Evolutionary conservation across 495 filamentous ascomycete genomes (phyloP).

Genomic region (Glutinoglossum americanum): DNA sequence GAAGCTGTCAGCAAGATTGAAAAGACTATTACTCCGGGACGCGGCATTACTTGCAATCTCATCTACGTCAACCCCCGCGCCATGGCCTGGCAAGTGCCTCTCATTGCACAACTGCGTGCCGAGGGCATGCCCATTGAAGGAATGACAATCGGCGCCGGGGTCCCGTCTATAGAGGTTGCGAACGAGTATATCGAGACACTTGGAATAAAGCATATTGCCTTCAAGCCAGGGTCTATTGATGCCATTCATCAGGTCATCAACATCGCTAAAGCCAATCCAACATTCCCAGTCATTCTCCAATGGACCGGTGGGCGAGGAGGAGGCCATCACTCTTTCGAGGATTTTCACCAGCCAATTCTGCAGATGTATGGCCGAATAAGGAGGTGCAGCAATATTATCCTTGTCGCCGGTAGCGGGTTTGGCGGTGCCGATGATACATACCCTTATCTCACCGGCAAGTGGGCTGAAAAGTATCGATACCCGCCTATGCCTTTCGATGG

Average conservation of each 20-base stretch:
- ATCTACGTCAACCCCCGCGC: constrained; percentile 94
- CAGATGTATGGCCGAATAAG: constrained; percentile 75
- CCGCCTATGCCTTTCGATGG: constrained; percentile 91
- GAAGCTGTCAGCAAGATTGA: constrained; percentile 80
- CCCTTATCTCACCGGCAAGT: constrained; percentile 73
- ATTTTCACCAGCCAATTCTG: constrained; percentile 86
- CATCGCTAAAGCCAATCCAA: constrained; percentile 76
- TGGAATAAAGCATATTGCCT: constrained; percentile 83
- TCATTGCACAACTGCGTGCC: constrained; percentile 62
- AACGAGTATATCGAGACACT: constrained; percentile 86
- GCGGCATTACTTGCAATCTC: constrained; percentile 81
- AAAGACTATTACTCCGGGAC: constrained; percentile 64
- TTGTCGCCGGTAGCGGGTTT: constrained; percentile 82
- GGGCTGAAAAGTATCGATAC: constrained; percentile 70
- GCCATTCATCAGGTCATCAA: constrained; percentile 81
- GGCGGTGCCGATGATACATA: constrained; percentile 83
- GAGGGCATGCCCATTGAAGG: constrained; percentile 89
- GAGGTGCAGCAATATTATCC: constrained; percentile 61
- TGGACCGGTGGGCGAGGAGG: constrained; percentile 92
- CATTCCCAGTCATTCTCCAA: constrained; percentile 75
- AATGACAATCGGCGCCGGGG: constrained; percentile 82
- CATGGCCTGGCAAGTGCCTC: constrained; percentile 94
- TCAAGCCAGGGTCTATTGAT: constrained; percentile 83
- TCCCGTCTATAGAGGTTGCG: constrained; percentile 82
- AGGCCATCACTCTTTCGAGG: constrained; percentile 87